phyloP scores from a whole-genome alignment of 1,284 basidiomycete genomes.

The Grifola frondosa region DNA sequence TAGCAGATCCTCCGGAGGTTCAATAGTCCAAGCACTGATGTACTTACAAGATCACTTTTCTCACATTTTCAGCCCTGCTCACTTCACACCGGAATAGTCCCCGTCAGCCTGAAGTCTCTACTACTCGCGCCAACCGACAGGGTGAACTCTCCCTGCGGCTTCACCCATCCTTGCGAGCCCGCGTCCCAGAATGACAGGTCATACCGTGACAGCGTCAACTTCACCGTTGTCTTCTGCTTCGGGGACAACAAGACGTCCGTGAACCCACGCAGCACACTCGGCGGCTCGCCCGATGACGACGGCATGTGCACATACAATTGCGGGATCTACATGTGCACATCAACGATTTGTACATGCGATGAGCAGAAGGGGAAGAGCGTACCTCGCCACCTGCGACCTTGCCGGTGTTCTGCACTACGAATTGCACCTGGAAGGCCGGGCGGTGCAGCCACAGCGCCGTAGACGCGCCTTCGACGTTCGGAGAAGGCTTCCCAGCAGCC shows the following conservation, averaged over 20 bases:
- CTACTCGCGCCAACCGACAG: constrained; percentile 55
- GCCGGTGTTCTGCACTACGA: constrained; percentile 61
- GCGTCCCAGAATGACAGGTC: constrained; percentile 50
- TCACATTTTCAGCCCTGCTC: no score
- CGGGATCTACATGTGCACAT: constrained; percentile 33
- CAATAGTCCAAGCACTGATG: no score
- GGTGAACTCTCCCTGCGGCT: constrained; percentile 43
- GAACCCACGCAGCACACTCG: constrained; percentile 46
- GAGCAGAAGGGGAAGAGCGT: constrained; percentile 4
- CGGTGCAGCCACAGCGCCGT: constrained; percentile 65
- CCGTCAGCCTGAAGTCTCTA: constrained; percentile 40
- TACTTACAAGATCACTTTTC: no score
- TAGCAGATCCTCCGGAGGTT: no score
- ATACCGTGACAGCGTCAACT: constrained; percentile 41
- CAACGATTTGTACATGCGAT: background rate
- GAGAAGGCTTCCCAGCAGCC: constrained; percentile 50
- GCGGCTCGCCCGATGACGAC: constrained; percentile 38
- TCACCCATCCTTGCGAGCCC: constrained; percentile 50
- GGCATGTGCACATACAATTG: constrained; percentile 48
- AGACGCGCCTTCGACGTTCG: constrained; percentile 49
- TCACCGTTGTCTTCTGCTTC: constrained; percentile 36
- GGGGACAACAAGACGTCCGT: constrained; percentile 38
- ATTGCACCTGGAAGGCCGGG: constrained; percentile 58
- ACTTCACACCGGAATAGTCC: constrained; percentile 30
- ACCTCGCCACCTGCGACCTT: constrained; percentile 53